Conservation (phyloP, 2,329 filamentous ascomycete genomes). For the Alternaria tenuissima region DNA sequence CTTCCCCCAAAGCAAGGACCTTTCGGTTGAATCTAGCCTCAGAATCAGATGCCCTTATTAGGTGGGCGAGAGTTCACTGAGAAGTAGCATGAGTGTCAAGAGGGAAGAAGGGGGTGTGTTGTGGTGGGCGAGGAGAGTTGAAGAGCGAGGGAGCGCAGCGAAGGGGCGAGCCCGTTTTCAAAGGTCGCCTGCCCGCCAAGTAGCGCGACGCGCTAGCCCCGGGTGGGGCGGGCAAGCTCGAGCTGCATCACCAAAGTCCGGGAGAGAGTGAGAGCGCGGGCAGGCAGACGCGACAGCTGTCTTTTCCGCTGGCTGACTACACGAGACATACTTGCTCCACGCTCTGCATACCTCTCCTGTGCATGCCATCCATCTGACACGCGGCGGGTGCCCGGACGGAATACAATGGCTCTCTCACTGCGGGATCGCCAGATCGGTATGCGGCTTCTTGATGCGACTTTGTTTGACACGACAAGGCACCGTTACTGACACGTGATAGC, state of each 20-base stretch:
- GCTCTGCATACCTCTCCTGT: neutral
- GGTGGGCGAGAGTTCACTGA: conserved; percentile 48
- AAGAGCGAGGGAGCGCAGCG: conserved; percentile 34
- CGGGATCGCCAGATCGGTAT: conserved; percentile 72
- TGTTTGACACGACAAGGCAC: neutral
- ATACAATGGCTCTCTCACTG: conserved; percentile 54
- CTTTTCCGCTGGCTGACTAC: conserved; percentile 16
- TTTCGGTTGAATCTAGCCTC: conserved; percentile 44
- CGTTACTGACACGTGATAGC: conserved; percentile 60
- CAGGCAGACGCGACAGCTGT: conserved; percentile 31
- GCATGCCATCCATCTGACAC: conserved; percentile 40
- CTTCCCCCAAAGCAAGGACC: conserved; percentile 43
- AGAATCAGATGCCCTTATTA: conserved; percentile 52
- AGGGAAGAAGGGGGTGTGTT: conserved; percentile 39
- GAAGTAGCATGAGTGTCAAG: conserved; percentile 45
- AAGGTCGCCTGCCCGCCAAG: conserved; percentile 31
- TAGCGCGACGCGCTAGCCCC: conserved; percentile 29
- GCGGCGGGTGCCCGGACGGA: conserved; percentile 32
- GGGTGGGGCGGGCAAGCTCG: conserved; percentile 23
- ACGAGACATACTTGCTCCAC: neutral
- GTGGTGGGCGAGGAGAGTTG: conserved; percentile 34
- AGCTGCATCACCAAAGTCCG: conserved; percentile 18
- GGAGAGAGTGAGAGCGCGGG: conserved; percentile 12
- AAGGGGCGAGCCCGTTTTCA: conserved; percentile 34
- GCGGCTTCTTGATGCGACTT: neutral